Evolutionary conservation across 139 green algal species (phyloP).

Genomic region (Chlorella sp.): DNA sequence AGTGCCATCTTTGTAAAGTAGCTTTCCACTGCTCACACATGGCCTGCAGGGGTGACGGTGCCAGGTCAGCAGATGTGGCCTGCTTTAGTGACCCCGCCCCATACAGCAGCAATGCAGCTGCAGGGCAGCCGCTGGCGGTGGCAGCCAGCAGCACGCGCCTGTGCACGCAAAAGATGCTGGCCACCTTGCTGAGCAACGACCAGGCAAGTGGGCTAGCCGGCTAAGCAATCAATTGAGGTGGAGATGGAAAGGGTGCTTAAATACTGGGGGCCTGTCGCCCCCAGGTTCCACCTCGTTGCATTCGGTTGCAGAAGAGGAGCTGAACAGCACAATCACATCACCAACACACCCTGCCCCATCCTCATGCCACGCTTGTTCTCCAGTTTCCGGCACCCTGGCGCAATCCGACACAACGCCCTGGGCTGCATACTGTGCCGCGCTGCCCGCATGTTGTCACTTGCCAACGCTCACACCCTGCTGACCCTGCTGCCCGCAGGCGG

Average conservation of each 20-base stretch:
- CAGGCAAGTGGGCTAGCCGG: conserved; percentile 44
- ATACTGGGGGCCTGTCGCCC: no score
- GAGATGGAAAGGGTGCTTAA: no score
- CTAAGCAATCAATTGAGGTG: no score
- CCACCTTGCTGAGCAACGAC: conserved; percentile 70
- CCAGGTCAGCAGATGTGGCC: not conserved
- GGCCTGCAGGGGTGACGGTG: not conserved
- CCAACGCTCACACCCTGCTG: not conserved
- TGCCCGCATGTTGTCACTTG: conserved; percentile 19
- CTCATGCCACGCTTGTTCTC: no score
- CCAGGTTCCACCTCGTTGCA: no score
- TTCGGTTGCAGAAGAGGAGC: not conserved
- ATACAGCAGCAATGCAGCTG: not conserved
- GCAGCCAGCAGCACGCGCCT: conserved; percentile 46
- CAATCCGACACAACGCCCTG: no score
- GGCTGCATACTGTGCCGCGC: conserved; percentile 55
- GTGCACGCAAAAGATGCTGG: conserved; percentile 62
- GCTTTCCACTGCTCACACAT: not conserved
- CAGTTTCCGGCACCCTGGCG: no score
- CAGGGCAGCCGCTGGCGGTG: conserved; percentile 56
- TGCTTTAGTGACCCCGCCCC: not conserved
- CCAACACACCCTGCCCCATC: not conserved
- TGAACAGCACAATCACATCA: not conserved
- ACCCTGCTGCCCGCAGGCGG: conserved; percentile 32
- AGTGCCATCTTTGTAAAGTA: not conserved